Conservation (phyloP, 768 basidiomycete genomes). For the Amylocystis lapponica region DNA sequence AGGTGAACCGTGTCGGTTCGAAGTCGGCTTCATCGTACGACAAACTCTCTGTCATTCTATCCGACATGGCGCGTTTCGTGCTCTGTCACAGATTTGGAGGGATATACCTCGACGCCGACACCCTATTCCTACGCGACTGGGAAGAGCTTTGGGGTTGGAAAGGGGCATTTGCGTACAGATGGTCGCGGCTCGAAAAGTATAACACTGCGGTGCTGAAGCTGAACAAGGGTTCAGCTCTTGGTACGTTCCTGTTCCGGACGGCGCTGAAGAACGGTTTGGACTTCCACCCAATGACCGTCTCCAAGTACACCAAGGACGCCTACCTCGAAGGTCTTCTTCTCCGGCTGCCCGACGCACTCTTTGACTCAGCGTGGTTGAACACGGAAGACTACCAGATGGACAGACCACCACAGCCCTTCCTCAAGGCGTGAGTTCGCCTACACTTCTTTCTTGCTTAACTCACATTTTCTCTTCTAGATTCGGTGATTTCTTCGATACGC, state of each 20-base stretch:
- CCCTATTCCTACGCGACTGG: conserved; percentile 94
- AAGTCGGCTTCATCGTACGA: conserved; percentile 87
- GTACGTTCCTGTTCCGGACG: conserved; percentile 90
- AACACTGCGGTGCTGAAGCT: conserved; percentile 95
- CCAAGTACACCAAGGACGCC: conserved; percentile 86
- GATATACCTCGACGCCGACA: conserved; percentile 96
- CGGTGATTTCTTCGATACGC: conserved; percentile 84
- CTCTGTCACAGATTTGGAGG: conserved; percentile 97
- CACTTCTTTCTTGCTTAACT: background rate
- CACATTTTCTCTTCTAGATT: conserved; percentile 45
- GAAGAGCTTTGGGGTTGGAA: conserved; percentile 97
- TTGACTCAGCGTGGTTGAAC: conserved; percentile 96
- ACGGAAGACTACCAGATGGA: conserved; percentile 89
- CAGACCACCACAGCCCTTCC: conserved; percentile 91
- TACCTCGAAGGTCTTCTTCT: conserved; percentile 77
- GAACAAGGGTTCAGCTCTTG: conserved; percentile 89
- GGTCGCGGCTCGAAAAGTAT: conserved; percentile 89
- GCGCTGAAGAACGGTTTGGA: conserved; percentile 91
- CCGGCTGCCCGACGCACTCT: conserved; percentile 89
- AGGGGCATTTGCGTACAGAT: conserved; percentile 95
- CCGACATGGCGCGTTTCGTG: conserved; percentile 96
- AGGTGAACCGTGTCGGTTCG: conserved; percentile 82
- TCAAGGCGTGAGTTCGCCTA: conserved; percentile 57
- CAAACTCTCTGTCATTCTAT: conserved; percentile 85
- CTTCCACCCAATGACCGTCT: conserved; percentile 96